Evolutionary conservation across 2,329 filamentous ascomycete genomes (phyloP), one percentile per base, ranked within the genome.

Genomic region (Calonectria hongkongensis): DNA sequence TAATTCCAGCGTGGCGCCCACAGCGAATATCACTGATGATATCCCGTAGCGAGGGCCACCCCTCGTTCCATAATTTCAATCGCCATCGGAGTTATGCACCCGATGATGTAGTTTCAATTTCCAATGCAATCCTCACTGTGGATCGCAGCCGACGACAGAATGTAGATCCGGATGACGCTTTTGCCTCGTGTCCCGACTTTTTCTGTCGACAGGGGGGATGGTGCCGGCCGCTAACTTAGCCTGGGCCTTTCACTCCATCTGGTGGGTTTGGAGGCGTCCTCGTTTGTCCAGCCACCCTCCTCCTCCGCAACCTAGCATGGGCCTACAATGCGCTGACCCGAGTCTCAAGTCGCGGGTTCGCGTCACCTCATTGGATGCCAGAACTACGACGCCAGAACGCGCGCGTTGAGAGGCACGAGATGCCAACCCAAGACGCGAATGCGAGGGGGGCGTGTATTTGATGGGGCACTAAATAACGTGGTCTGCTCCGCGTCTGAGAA

Each of bases 251-350:
- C 70, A 70, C 68, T 70, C 68, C 73, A 70, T 70, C 60, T 54
- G 60, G 66, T 66, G 63, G 64, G 13, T 71, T 76, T 71, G 51
- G 70, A 72, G 41, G 68, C 68, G 68, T 74, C 69, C 74, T 76
- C 62, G 74, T 78, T 75, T 74, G 73, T 71, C 77, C 77, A 79
- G 73, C 77, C 77, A 77, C 78, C 70, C 73, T 51, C 21, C 73
- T 51, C 21, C 45, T 48, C 18, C 45, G 54, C 69, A 68, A 75
- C 71, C 73, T 65, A 41, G 25, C 39, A 60, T 60, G 60, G 51
- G 62, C 66, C 73, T 50, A 58, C 63, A 51, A 70, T 78, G 76
- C 70, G 75, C 72, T 73, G 71, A 78, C 71, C 76, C 63, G 60
- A 75, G 71, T 79, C 76, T 79, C 73, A 56, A 78, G 71, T 51